Base-by-base conservation (phyloP, 2,329 filamentous ascomycete species). In the Trichoderma atrobrunneum region DNA sequence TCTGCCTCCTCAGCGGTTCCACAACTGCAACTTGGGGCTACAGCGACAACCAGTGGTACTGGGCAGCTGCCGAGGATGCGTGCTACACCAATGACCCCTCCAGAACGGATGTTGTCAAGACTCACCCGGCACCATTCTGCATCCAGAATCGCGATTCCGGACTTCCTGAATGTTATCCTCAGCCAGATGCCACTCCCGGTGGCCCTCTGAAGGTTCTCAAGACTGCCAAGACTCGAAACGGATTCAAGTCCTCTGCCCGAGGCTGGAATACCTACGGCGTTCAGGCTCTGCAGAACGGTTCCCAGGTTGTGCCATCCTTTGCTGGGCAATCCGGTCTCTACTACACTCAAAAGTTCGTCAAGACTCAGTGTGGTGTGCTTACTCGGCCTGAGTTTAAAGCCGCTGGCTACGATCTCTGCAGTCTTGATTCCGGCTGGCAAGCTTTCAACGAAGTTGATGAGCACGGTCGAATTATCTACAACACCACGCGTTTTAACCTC, bases 391-490 rank as follows among this genome's bases (percentile, higher is more conserved):
- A 36, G 5, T 73, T 73, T 16, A 73, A 72, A 59, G 56, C 28
- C 16, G 71, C 72, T 14, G 72, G 72, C 14, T 73, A 67, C 12
- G 63, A 65, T 11, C 56, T 72, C 28, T 73, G 72, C 62, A 71
- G 68, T 16, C 65, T 72, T 71, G 76, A 76, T 43, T 79, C 80
- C 43, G 81, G 83, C 74, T 81, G 68, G 57, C 63, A 72, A 61
- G 65, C 72, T 10, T 71, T 60, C 8, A 68, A 64, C 32, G 71
- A 30, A 5, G 70, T 72, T 24, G 71, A 72, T 18, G 59, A 70
- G 10, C 39, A 72, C n/a, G 71, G 71, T 1, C 71, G 71, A 2
- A 70, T 72, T 30, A 70, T 57, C 26, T 72, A 72, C n/a, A 72
- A 72, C 43, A 39, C 14, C 32, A 72, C 71, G 2, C 65, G 66